Evolutionary conservation across 2,329 filamentous ascomycete species (phyloP), one percentile per base, ranked within the genome.

Genomic region (Metarhizium anisopliae): DNA sequence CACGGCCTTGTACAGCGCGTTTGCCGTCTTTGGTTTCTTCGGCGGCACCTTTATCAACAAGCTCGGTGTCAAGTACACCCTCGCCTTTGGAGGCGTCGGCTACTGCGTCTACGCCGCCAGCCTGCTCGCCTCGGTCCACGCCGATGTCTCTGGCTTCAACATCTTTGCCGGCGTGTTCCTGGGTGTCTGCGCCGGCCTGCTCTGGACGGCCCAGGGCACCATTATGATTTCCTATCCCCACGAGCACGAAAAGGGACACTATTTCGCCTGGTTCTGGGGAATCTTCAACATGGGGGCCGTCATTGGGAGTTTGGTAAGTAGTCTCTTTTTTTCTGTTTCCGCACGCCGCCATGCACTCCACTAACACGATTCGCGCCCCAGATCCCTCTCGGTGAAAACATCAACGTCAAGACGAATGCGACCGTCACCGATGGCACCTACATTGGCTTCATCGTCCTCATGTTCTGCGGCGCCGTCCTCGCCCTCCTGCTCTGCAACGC

Each of bases 201-300:
- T 94, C 42, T 94, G 89, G 89, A 86, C 86, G 38, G 89, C 87
- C 1, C 89, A 93, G 72, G 89, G 89, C 58, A 85, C 87, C 57
- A 89, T 93, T 66, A 92, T 93, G 86, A 93, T 95, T 83, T 85
- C 88, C 45, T 96, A 96, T 69, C 91, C 91, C 2, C 77, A 81
- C 20, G 92, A 96, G 72, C 71, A 82, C 38, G 82, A 83, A 60
- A 96, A 96, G 77, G 92, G 92, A 49, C 85, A 86, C 58, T 96
- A 91, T 70, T 95, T 96, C 69, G 88, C 88, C 58, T 85, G 84
- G 75, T 96, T 96, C 74, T 96, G 92, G 92, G 85, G 91, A 69
- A 95, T 96, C 66, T 96, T 96, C 79, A 96, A 96, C 72, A 72
- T 92, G 57, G 92, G 92, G 63, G 91, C 85, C 64, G 91, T 96